phyloP scores from a whole-genome alignment of 495 filamentous ascomycete species.

The Lophiostoma macrostomum region DNA sequence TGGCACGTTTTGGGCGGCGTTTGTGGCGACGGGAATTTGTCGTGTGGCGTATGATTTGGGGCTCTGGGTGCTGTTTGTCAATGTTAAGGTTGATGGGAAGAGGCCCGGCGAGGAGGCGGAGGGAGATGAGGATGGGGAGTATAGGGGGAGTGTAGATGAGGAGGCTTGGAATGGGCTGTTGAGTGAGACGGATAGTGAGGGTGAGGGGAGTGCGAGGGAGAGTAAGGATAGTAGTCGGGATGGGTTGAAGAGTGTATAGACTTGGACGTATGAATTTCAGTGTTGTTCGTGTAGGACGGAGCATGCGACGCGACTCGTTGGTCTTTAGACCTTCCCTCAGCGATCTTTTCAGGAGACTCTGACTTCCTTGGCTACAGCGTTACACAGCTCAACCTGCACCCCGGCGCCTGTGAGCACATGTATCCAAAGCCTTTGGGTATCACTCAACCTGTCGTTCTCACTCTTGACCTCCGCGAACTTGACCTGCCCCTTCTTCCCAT shows the following conservation, averaged over 20 bases:
- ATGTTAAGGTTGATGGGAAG: slow-evolving; percentile 13
- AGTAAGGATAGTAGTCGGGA: not conserved
- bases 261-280: too few relatives aligned
- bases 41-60: slow-evolving; percentile 64
- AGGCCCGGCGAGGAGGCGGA: not conserved
- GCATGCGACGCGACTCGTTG: too few relatives aligned
- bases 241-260: not conserved
- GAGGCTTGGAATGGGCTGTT: slow-evolving; percentile 21
- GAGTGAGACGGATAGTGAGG: slow-evolving; percentile 21
- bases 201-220: not conserved
- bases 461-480: slow-evolving; percentile 92
- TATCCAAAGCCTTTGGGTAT: slow-evolving; percentile 96
- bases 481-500: slow-evolving; percentile 51
- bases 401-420: slow-evolving; percentile 84
- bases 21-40: slow-evolving; percentile 66
- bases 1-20: slow-evolving; percentile 65
- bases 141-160: slow-evolving; percentile 5
- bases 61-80: slow-evolving; percentile 24
- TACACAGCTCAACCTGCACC: slow-evolving; percentile 81
- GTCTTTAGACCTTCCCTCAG: too few relatives aligned
- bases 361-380: slow-evolving; percentile 76
- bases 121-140: slow-evolving; percentile 7
- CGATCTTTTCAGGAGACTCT: too few relatives aligned
- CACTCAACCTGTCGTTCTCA: slow-evolving; percentile 92
- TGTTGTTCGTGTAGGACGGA: too few relatives aligned